These are phyloP conservation scores for Alternaria alternata DNA, from an alignment of 2,329 filamentous ascomycete genomes.

Conservation along the genomic window DNA sequence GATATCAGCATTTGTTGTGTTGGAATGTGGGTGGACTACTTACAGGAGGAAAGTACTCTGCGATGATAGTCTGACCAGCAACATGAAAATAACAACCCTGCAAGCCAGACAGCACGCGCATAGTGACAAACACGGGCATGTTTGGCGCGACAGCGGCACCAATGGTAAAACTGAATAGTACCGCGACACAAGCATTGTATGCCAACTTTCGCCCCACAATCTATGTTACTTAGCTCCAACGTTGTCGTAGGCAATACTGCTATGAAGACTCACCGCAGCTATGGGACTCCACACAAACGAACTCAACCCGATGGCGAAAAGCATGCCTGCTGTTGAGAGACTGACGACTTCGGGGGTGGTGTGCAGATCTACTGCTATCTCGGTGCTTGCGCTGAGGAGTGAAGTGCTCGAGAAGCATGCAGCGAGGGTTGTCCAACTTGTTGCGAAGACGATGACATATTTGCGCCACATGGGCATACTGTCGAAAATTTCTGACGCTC, in stretches of 20 bases:
- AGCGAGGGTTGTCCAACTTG: neutral
- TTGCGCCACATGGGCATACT: neutral
- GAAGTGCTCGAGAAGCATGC: neutral
- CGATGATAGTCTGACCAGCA: neutral
- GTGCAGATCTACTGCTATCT: neutral
- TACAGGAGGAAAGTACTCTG: neutral
- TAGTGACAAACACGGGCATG: neutral
- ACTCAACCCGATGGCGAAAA: neutral
- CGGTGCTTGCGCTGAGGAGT: neutral
- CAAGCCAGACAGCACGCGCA: neutral
- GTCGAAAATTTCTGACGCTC: neutral
- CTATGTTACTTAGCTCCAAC: neutral
- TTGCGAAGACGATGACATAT: neutral
- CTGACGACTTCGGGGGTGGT: neutral
- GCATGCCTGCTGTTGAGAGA: neutral
- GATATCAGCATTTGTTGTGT: no score
- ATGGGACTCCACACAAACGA: neutral
- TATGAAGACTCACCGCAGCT: neutral
- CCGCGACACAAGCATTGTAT: neutral
- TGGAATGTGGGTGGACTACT: neutral
- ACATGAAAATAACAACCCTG: neutral
- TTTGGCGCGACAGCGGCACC: neutral
- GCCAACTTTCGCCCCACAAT: neutral
- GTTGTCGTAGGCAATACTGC: neutral
- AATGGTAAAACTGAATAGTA: neutral